Evolutionary conservation across 306 rosid genomes (phyloP), one percentile per base, ranked within the genome.

Genomic region (Acacia acuminata): DNA sequence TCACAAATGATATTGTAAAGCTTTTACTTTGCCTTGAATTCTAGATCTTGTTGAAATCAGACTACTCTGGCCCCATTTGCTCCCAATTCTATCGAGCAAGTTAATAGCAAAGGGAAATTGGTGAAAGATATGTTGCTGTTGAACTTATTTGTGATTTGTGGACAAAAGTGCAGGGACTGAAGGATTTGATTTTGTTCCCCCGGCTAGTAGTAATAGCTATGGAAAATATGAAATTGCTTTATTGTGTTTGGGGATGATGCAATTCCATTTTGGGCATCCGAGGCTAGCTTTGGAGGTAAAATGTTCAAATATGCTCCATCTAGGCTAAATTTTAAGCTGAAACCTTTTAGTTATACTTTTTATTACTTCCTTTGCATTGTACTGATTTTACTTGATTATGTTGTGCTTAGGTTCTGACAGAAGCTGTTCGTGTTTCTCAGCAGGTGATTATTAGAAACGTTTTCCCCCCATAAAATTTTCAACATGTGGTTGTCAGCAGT

Each of bases 121-220:
- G 79, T 19, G 69, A 40, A 38, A 56, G 64, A 65, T 83, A 77
- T 70, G 42, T 56, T 71, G 44, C 58, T 77, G 56, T 82, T 82
- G 65, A 87, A 83, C 85, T 85, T 73, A 85, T 87, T 82, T 81
- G 71, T 73, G 80, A 82, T 80, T 78, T 88, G 66, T 84, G 86
- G 87, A 83, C 89, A 86, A 92, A 89, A 95, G 99, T 93, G 97
- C 99, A 95, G 99, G 99, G 97, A 92, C 91, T 25, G 98, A 95
- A 90, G 99, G 99, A 90, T 87, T 87, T 87, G 99, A 93, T 85
- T 88, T 82, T 77, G 85, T 90, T 81, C 91, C 98, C 84, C 90
- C 96, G 16, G 86, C 84, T 84, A 88, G 91, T 79, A 81, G 85
- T 79, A 90, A 82, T 86, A 86, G 73, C 87, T 88, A 85, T 78